A percentile compares a stretch with the other conserved stretches of the same genome.
Evolutionary conservation across 225 moss, liverwort and hornwort species (phyloP).

Genomic region (Straminergon stramineum): DNA sequence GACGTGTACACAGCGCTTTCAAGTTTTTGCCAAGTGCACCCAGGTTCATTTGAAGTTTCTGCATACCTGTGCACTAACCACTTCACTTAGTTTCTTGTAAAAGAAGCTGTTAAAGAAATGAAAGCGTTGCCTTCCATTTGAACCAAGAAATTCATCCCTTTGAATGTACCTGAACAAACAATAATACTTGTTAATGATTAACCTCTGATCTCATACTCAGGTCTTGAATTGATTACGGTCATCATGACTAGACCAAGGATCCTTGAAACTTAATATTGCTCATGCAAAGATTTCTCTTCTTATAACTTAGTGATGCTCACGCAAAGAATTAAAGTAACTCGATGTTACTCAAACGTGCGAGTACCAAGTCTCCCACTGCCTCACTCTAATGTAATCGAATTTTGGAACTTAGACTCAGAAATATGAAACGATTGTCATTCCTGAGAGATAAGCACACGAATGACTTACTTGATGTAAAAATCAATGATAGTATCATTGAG

Average conservation of each 20-base stretch:
- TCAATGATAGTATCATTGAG: conserved; percentile 94
- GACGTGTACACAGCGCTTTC: neutral
- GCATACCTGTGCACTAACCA: conserved; percentile 37
- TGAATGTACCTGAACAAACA: conserved; percentile 64
- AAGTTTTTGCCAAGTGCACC: neutral
- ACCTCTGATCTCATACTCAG: neutral
- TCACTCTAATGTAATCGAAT: neutral
- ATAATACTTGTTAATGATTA: neutral
- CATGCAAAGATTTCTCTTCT: neutral
- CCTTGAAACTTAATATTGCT: neutral
- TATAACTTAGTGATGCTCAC: neutral
- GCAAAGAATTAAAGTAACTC: neutral
- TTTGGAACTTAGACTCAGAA: neutral
- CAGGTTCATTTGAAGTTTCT: neutral
- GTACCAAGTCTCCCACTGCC: neutral
- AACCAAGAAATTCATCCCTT: conserved; percentile 36
- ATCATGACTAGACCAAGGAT: neutral
- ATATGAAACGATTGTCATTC: neutral
- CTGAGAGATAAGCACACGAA: neutral
- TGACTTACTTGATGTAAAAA: conserved; percentile 86
- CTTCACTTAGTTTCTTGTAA: conserved; percentile 84
- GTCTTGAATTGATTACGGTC: neutral
- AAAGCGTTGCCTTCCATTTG: conserved; percentile 38
- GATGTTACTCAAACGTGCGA: neutral
- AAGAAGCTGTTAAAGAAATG: conserved; percentile 93